Percentiles rank a stretch among this genome's conserved stretches.
Conservation (phyloP, 2,329 filamentous ascomycete genomes). For the Curvularia sp. region DNA sequence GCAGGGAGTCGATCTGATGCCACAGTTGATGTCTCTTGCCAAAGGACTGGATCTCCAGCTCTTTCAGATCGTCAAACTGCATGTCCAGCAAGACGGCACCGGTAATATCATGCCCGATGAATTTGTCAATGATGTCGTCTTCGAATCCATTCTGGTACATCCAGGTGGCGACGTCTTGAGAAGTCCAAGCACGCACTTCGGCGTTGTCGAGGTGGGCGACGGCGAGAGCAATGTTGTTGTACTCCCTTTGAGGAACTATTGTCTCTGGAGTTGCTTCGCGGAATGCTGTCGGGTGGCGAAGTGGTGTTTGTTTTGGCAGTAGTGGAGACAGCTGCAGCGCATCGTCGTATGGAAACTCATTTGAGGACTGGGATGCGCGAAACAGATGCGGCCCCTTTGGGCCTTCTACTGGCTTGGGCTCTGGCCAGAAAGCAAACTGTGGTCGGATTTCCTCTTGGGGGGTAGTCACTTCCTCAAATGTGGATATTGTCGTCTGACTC, state of each 20-base stretch:
- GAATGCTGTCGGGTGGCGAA: slow-evolving; percentile 53
- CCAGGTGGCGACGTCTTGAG: slow-evolving; percentile 81
- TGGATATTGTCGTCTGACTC: slow-evolving; percentile 86
- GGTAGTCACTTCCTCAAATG: slow-evolving; percentile 82
- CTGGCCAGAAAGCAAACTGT: slow-evolving; percentile 66
- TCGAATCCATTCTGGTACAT: slow-evolving; percentile 88
- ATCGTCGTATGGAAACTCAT: slow-evolving; percentile 59
- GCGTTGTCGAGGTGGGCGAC: slow-evolving; percentile 66
- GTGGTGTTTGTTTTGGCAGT: slow-evolving; percentile 67
- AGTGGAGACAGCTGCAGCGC: slow-evolving; percentile 75
- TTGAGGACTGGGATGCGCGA: slow-evolving; percentile 69
- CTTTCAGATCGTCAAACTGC: slow-evolving; percentile 85
- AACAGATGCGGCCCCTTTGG: slow-evolving; percentile 89
- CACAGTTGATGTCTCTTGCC: slow-evolving; percentile 81
- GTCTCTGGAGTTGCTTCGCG: slow-evolving; percentile 48
- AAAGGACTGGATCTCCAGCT: slow-evolving; percentile 81
- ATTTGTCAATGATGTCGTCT: slow-evolving; percentile 77
- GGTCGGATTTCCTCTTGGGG: slow-evolving; percentile 68
- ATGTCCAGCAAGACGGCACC: slow-evolving; percentile 87
- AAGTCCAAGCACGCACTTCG: slow-evolving; percentile 71
- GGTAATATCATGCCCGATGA: slow-evolving; percentile 90
- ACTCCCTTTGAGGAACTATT: slow-evolving; percentile 48
- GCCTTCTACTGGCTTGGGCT: slow-evolving; percentile 74
- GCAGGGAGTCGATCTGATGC: slow-evolving; percentile 77
- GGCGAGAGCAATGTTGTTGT: slow-evolving; percentile 61